Percentiles rank a stretch among this genome's conserved stretches.
These are phyloP conservation scores for Entrophospora sp. DNA, from an alignment of 192 early-diverging fungal genomes.

Conservation along the genomic window DNA sequence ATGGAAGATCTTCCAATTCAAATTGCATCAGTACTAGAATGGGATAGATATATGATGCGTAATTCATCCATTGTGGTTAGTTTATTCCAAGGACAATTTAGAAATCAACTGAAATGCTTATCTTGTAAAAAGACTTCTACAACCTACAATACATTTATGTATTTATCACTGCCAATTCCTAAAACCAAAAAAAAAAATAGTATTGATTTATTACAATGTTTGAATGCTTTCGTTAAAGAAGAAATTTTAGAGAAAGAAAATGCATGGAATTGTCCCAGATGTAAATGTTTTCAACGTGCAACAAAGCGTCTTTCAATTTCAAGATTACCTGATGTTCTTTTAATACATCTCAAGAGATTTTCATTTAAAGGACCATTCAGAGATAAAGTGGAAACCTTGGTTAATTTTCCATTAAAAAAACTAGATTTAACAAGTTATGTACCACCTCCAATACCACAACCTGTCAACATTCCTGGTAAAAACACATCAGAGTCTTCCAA, in stretches of 20 bases:
- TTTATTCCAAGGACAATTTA: constrained; percentile 80
- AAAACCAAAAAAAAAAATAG: constrained; percentile 33
- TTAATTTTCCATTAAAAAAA: constrained; percentile 67
- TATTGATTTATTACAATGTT: constrained; percentile 68
- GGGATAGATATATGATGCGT: constrained; percentile 60
- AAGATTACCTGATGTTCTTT: constrained; percentile 71
- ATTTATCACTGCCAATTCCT: constrained; percentile 83
- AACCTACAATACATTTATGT: constrained; percentile 88
- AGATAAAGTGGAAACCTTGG: constrained; percentile 81
- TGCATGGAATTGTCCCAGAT: constrained; percentile 82
- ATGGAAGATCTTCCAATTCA: constrained; percentile 57
- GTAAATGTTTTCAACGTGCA: constrained; percentile 62
- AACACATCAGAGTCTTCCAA: neutral
- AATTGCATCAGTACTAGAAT: constrained; percentile 50
- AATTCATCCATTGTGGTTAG: constrained; percentile 82
- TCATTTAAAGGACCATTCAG: constrained; percentile 85
- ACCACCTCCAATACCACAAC: constrained; percentile 19
- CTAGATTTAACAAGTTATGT: constrained; percentile 53
- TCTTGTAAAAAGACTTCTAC: constrained; percentile 69
- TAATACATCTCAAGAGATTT: constrained; percentile 92
- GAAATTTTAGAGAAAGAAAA: constrained; percentile 86
- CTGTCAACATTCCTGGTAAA: neutral
- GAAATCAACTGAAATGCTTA: constrained; percentile 56
- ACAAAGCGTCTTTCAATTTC: constrained; percentile 72
- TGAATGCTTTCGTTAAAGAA: constrained; percentile 72